Percentiles rank a stretch among this genome's conserved stretches.
Conservation (phyloP, 768 basidiomycete genomes). For the Cantharellus anzutake region DNA sequence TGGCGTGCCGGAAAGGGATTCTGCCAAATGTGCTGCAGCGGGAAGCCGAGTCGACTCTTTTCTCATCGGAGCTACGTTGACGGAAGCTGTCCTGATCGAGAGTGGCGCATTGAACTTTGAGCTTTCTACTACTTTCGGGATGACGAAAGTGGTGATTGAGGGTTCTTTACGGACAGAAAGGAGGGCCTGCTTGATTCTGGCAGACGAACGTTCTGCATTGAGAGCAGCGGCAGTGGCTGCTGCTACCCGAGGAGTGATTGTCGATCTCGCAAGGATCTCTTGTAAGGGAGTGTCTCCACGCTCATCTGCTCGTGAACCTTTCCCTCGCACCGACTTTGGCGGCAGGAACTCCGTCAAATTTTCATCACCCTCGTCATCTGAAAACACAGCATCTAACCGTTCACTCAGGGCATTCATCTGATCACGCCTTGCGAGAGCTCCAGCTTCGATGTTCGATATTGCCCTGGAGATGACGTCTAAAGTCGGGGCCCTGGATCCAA, state of each 20-base stretch:
- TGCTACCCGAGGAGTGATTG: conserved; percentile 16
- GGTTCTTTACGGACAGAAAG: conserved; percentile 42
- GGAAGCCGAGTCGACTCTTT: background rate
- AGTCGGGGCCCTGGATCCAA: conserved; percentile 45
- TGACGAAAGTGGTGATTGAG: conserved; percentile 37
- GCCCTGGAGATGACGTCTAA: conserved; percentile 73
- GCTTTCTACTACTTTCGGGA: background rate
- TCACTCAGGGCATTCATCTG: conserved; percentile 19
- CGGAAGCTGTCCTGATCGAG: background rate
- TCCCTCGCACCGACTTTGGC: background rate
- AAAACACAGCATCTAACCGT: conserved; percentile 13
- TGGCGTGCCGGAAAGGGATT: background rate
- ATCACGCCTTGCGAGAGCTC: conserved; percentile 13
- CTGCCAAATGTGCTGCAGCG: background rate
- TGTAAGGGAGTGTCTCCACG: background rate
- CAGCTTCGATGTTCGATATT: conserved; percentile 59
- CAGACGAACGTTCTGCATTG: conserved; percentile 58
- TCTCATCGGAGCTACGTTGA: background rate
- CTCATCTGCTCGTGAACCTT: background rate
- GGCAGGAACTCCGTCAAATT: conserved; percentile 1
- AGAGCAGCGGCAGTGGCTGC: conserved; percentile 60
- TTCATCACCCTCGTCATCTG: background rate
- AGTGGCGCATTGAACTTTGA: background rate
- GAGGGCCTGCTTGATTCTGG: conserved; percentile 48
- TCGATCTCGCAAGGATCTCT: conserved; percentile 7